Evolutionary conservation across 768 basidiomycete species (phyloP), one percentile per base, ranked within the genome.

Genomic region (Auricularia sp.): DNA sequence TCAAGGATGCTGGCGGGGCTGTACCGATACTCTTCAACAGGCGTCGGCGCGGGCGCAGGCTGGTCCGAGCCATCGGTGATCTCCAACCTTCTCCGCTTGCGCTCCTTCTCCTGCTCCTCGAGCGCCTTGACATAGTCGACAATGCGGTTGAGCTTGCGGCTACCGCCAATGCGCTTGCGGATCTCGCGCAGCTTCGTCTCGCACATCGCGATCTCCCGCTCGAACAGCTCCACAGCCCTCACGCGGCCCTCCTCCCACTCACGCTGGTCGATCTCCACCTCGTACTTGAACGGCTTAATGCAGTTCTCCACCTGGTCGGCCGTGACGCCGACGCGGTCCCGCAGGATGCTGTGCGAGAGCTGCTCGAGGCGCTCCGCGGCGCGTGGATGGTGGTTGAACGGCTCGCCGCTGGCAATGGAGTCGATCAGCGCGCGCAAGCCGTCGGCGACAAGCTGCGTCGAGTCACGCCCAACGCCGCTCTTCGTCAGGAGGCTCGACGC

Each of bases 241-340:
- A 81, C 82, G 61, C 95, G 79, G 0, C 97, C 97, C 2, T 79
- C 71, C 69, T 92, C 91, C 97, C 97, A 99, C 74, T 99, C 97
- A 51, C 87, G 79, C 14, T 84, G 82, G 67, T 98, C 94, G 14
- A 98, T 89, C 72, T 99, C 97, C 34, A 98, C 87, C 71, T 98
- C 96, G 71, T 97, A 96, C 79, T 99, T 99, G 83, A 86, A 98
- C 35, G 96, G 97, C 76, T 99, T 99, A 81, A 99, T 98, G 75
- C 93, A 96, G 74, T 98, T 99, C 79, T 99, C 97, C 16, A 99
- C 96, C 76, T 98, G 96, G 73, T 99, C 97, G 3, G 92, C 89
- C n/a, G 97, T 93, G 64, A 96, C 77, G 16, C 92, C 90, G 64
- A 98, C 90, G 5, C 96, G 85, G 71, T 98, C 96, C 65, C 96